Percentiles rank a stretch among this genome's conserved stretches.
Evolutionary conservation across 2,329 filamentous ascomycete genomes (phyloP).

Genomic region (Curvularia verruculosa): DNA sequence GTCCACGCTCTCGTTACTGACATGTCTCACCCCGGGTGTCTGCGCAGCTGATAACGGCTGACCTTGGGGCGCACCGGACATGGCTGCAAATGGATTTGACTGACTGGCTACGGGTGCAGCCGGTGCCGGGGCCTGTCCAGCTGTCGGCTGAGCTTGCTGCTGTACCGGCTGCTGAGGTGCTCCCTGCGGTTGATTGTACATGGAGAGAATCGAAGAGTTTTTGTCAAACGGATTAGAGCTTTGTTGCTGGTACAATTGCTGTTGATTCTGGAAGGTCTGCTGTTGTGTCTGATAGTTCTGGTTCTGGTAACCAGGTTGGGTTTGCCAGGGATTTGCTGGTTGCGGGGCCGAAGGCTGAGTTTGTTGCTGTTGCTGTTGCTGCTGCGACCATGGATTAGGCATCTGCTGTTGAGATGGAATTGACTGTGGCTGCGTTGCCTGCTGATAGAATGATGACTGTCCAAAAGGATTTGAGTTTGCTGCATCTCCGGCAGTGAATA

Average conservation of each 20-base stretch:
- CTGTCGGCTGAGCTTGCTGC: constrained; percentile 32
- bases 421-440: constrained; percentile 30
- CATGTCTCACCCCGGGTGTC: constrained; percentile 49
- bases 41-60: constrained; percentile 32
- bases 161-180: constrained; percentile 53
- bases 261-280: constrained; percentile 25
- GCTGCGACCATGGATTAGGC: constrained; percentile 33
- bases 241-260: constrained; percentile 32
- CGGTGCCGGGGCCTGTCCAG: constrained; percentile 34
- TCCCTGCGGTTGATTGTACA: constrained; percentile 70
- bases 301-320: constrained; percentile 26
- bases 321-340: constrained; percentile 34
- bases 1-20: constrained; percentile 73
- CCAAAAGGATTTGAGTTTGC: constrained; percentile 50
- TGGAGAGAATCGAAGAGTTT: constrained; percentile 70
- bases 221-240: constrained; percentile 64
- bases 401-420: constrained; percentile 23
- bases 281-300: constrained; percentile 25
- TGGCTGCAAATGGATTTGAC: constrained; percentile 63
- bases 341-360: constrained; percentile 20
- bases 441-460: constrained; percentile 30
- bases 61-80: constrained; percentile 25
- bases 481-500: constrained; percentile 45
- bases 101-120: constrained; percentile 44
- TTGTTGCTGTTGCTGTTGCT: constrained; percentile 20